A percentile compares a stretch with the other conserved stretches of the same genome.
phyloP scores from a whole-genome alignment of 2,329 filamentous ascomycete species.

The Fusarium sp. region DNA sequence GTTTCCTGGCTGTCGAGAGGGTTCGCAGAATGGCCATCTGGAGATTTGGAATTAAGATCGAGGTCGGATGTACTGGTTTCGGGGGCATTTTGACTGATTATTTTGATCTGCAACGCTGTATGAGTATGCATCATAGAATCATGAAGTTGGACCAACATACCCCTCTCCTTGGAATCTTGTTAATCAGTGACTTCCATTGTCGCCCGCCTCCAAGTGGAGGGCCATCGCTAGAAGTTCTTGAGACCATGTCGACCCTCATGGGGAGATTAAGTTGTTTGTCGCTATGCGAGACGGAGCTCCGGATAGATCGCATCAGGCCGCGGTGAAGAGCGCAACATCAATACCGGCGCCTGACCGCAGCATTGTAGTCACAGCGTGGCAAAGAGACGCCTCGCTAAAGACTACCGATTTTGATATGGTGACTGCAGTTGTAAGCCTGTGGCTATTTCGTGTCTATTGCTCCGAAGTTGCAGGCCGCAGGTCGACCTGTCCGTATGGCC shows the following conservation, averaged over 20 bases:
- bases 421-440: not conserved
- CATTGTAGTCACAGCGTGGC: constrained; percentile 45
- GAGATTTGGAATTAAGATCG: constrained; percentile 43
- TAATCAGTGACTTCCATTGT: constrained; percentile 39
- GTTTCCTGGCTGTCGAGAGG: constrained; percentile 51
- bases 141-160: constrained; percentile 20
- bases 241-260: constrained; percentile 48
- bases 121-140: constrained; percentile 10
- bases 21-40: constrained; percentile 46
- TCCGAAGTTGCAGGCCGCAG: constrained; percentile 5
- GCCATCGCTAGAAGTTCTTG: constrained; percentile 51
- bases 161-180: constrained; percentile 35
- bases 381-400: constrained; percentile 43
- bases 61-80: constrained; percentile 50
- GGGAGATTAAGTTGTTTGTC: constrained; percentile 33
- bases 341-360: constrained; percentile 44
- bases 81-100: constrained; percentile 28
- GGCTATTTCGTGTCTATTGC: not conserved
- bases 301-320: constrained; percentile 45
- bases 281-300: constrained; percentile 28
- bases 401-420: constrained; percentile 5
- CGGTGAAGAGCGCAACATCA: constrained; percentile 44
- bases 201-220: constrained; percentile 34
- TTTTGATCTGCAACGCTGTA: constrained; percentile 13
- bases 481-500: constrained; percentile 17